These are phyloP conservation scores for Alternaria longipes DNA, from an alignment of 2,329 filamentous ascomycete genomes.

Conservation along the genomic window DNA sequence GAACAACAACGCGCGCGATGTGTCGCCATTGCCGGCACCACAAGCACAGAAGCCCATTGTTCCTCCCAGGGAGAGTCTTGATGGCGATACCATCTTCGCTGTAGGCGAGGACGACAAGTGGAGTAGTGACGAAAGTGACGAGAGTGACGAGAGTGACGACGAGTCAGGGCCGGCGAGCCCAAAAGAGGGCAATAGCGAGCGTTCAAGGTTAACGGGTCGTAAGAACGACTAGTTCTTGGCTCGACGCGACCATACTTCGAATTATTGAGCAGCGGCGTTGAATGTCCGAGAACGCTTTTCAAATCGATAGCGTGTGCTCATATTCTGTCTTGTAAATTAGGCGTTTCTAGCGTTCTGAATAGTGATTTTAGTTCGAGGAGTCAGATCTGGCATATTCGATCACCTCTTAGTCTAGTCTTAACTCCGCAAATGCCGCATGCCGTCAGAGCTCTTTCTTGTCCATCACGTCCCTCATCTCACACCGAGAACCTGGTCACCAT, in stretches of 20 bases:
- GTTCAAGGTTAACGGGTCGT: conserved; percentile 44
- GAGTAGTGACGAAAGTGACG: conserved; percentile 66
- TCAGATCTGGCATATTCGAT: conserved; percentile 2
- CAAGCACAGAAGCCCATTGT: conserved; percentile 58
- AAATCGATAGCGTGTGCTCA: conserved; percentile 8
- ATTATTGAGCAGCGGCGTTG: conserved; percentile 22
- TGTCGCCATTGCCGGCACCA: conserved; percentile 63
- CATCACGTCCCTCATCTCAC: background rate
- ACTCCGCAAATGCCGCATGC: conserved; percentile 31
- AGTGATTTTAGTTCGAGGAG: background rate
- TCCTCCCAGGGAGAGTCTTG: conserved; percentile 69
- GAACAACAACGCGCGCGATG: conserved; percentile 47
- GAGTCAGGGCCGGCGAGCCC: conserved; percentile 66
- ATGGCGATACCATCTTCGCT: conserved; percentile 95
- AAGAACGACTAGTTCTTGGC: conserved; percentile 42
- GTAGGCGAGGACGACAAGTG: conserved; percentile 89
- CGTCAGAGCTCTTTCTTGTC: conserved; percentile 12
- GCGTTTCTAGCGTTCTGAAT: conserved; percentile 17
- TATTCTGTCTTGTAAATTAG: conserved; percentile 4
- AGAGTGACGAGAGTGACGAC: conserved; percentile 13
- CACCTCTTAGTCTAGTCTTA: conserved; percentile 1
- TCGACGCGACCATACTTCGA: conserved; percentile 2
- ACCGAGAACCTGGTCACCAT: background rate
- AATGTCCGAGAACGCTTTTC: conserved; percentile 13
- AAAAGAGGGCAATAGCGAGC: conserved; percentile 41